Base-by-base conservation (phyloP, 2,329 filamentous ascomycete species). In the Diaporthe citrichinensis region DNA sequence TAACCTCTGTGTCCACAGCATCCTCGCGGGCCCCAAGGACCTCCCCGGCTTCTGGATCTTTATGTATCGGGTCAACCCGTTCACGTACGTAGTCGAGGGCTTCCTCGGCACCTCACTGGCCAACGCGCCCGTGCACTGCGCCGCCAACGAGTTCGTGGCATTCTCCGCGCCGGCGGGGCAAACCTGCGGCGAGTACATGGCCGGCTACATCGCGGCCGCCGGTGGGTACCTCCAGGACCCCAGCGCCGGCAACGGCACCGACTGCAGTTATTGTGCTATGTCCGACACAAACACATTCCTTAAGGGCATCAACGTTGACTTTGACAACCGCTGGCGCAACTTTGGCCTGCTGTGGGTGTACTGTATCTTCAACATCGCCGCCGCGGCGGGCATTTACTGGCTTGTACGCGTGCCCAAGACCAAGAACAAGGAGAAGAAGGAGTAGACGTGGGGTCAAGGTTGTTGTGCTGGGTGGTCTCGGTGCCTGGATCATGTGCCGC, bases 41-140 rank as follows among this genome's bases (percentile, higher is more conserved):
- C 87, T 95, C 53, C 93, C 93, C 0, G 85, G 89, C 3, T 94
- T 94, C 86, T 95, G 93, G 93, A 90, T 91, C 78, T 93, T 92
- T 84, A 92, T 94, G 90, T 94, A 94, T 82, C 89, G 92, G 55
- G 84, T 93, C 57, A 93, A 90, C 0, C 93, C 93, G 0, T 91
- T 96, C 81, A 94, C 93, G 0, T 96, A 96, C 81, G 85, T 95
- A 2, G 89, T 95, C 44, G 88, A 89, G 55, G 92, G 91, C 0
- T 88, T 96, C 81, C 82, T 95, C 8, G 88, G 90, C 0, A 89
- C 90, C 1, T 91, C 89, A 0, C 84, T 96, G 36, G 92, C 92
- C 14, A 90, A 92, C 77, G 89, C 89, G 0, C 59, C 80, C 0
- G 90, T 94, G 28, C 79, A 80, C 1, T 96, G 94, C 82, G 89